Percentiles rank a stretch among this genome's conserved stretches.
Conservation (phyloP, 1,139 yeast species). For the Diutina sp. region DNA sequence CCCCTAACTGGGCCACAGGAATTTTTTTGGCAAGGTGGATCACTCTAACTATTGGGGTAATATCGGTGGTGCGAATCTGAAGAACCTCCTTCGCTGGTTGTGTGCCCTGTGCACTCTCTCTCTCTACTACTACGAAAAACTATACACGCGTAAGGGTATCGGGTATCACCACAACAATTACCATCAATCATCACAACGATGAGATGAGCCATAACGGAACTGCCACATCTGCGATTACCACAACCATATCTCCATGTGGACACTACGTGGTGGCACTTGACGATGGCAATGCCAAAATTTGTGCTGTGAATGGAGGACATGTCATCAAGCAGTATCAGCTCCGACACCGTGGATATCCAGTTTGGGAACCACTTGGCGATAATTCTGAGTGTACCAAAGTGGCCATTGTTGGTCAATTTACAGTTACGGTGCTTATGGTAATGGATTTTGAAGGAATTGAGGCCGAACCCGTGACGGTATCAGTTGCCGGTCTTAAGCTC, state of each 20-base stretch:
- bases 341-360: background rate
- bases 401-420: background rate
- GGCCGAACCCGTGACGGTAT: background rate
- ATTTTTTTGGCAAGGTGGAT: too few species aligned
- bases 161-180: too few species aligned
- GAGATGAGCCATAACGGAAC: background rate
- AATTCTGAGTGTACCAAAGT: background rate
- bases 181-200: background rate
- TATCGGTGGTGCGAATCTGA: too few species aligned
- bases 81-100: background rate
- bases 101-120: background rate
- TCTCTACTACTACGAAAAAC: too few species aligned
- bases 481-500: background rate
- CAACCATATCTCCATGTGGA: background rate
- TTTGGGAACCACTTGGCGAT: background rate
- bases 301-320: background rate
- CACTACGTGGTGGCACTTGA: background rate
- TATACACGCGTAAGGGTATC: too few species aligned
- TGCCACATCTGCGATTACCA: background rate
- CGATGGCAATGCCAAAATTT: background rate
- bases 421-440: background rate
- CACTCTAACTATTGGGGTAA: background rate
- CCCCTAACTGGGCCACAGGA: background rate
- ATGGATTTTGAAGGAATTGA: background rate
- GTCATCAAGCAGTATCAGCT: background rate